phyloP scores from a whole-genome alignment of 306 rosid species.

The Acacia melanoxylon region DNA sequence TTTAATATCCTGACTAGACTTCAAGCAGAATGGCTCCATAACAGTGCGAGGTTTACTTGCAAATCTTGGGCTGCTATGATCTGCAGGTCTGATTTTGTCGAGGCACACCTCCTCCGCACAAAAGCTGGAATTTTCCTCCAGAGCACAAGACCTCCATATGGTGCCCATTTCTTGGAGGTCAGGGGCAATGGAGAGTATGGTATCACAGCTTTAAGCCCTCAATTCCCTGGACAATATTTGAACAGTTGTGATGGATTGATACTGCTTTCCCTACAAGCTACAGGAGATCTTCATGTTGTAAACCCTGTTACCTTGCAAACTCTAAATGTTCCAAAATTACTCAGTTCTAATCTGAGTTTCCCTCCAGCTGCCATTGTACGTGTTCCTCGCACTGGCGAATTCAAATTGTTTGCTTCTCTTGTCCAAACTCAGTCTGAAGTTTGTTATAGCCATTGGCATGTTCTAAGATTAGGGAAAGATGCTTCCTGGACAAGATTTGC shows the following conservation, averaged over 20 bases:
- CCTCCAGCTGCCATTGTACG: constrained; percentile 23
- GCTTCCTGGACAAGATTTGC: not conserved
- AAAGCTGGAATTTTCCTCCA: constrained; percentile 26
- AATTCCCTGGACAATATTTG: constrained; percentile 4
- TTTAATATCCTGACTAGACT: constrained; percentile 20
- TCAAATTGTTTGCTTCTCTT: constrained; percentile 26
- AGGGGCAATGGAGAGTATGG: constrained; percentile 19
- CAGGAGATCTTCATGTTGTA: not conserved
- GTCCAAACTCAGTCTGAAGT: constrained; percentile 8
- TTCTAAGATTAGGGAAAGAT: constrained; percentile 21
- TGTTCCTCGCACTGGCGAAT: constrained; percentile 19
- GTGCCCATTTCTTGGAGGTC: constrained; percentile 22
- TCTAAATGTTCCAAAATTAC: not conserved
- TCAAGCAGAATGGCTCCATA: constrained; percentile 8
- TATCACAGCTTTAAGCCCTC: not conserved
- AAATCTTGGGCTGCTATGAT: constrained; percentile 29
- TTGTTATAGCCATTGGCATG: constrained; percentile 23
- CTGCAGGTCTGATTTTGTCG: not conserved
- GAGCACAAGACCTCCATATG: not conserved
- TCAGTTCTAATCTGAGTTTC: not conserved
- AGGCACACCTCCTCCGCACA: constrained; percentile 6
- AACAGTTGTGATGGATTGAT: constrained; percentile 28
- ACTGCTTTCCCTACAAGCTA: not conserved
- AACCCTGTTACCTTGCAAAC: constrained; percentile 13
- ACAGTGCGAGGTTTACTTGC: constrained; percentile 17